Percentiles rank a stretch among this genome's conserved stretches.
These are phyloP conservation scores for Scheffersomyces coipomensis DNA, from an alignment of 805 yeast species.

Conservation along the genomic window DNA sequence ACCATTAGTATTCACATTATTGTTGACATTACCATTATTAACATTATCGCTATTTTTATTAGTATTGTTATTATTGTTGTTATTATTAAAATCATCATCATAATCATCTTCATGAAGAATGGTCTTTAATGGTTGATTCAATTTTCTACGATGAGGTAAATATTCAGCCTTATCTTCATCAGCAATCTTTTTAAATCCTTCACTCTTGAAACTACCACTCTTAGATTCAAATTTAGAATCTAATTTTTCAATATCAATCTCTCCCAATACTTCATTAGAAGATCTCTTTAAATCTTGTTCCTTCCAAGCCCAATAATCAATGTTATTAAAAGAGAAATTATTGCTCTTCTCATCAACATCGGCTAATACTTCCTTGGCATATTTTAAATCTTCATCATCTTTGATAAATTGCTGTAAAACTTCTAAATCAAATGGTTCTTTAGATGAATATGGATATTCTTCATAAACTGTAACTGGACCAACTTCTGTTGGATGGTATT, in stretches of 20 bases:
- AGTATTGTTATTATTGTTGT: conserved; percentile 1
- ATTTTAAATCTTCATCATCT: conserved; percentile 71
- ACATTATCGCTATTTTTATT: conserved; percentile 2
- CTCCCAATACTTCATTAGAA: conserved; percentile 21
- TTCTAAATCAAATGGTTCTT: conserved; percentile 38
- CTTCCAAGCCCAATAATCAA: conserved; percentile 70
- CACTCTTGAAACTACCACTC: conserved; percentile 66
- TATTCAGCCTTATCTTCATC: conserved; percentile 74
- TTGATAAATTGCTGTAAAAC: conserved; percentile 54
- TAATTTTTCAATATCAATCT: conserved; percentile 27
- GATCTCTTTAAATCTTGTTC: conserved; percentile 28
- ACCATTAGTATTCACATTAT: conserved; percentile 9
- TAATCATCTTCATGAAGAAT: conserved; percentile 64
- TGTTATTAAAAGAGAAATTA: conserved; percentile 32
- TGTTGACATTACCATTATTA: conserved; percentile 3
- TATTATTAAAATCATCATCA: conserved; percentile 9
- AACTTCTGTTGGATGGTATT: conserved; percentile 52
- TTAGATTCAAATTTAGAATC: conserved; percentile 35
- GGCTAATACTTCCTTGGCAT: conserved; percentile 47
- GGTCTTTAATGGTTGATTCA: conserved; percentile 65
- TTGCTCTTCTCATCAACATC: conserved; percentile 11
- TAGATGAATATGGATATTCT: conserved; percentile 24
- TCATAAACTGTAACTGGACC: conserved; percentile 57
- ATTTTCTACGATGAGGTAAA: conserved; percentile 75
- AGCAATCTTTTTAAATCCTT: conserved; percentile 70